Percentiles rank a stretch among this genome's conserved stretches.
These are phyloP conservation scores for Singerocomus inundabilis DNA, from an alignment of 1,284 basidiomycete genomes.

Conservation along the genomic window DNA sequence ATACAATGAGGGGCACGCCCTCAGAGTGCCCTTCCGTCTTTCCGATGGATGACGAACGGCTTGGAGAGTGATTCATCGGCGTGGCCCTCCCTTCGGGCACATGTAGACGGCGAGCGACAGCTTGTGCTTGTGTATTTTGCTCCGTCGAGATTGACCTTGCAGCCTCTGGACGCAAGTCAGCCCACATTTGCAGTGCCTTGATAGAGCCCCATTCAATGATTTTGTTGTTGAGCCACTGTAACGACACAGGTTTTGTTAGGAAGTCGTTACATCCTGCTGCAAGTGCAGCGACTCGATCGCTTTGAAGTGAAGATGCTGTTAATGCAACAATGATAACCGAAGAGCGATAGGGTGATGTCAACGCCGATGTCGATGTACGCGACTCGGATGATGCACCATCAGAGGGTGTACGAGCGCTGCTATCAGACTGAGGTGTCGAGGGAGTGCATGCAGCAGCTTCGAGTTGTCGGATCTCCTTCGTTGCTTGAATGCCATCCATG, in stretches of 20 bases:
- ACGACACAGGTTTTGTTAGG: constrained; percentile 93
- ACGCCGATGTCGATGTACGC: constrained; percentile 39
- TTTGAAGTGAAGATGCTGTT: constrained; percentile 90
- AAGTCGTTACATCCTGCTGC: constrained; percentile 99
- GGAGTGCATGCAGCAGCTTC: constrained; percentile 82
- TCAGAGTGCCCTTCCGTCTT: constrained; percentile 26
- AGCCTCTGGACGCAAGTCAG: constrained; percentile 67
- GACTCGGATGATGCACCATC: constrained; percentile 46
- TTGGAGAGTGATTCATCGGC: constrained; percentile 33
- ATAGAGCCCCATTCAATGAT: constrained; percentile 98
- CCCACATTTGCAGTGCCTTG: constrained; percentile 87
- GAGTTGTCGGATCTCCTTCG: constrained; percentile 89
- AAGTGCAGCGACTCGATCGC: constrained; percentile 92
- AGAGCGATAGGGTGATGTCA: constrained; percentile 73
- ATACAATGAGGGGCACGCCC: constrained; percentile 18
- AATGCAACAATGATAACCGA: constrained; percentile 99
- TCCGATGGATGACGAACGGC: constrained; percentile 35
- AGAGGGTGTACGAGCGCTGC: constrained; percentile 48
- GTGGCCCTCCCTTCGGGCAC: constrained; percentile 56
- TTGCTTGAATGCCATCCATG: constrained; percentile 98
- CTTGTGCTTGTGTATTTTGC: constrained; percentile 62
- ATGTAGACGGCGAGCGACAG: constrained; percentile 65
- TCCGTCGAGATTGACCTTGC: constrained; percentile 52
- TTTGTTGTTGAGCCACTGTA: constrained; percentile 97
- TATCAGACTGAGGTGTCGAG: constrained; percentile 60